These are phyloP conservation scores for Mycena metata DNA, from an alignment of 768 basidiomycete genomes.

Conservation along the genomic window DNA sequence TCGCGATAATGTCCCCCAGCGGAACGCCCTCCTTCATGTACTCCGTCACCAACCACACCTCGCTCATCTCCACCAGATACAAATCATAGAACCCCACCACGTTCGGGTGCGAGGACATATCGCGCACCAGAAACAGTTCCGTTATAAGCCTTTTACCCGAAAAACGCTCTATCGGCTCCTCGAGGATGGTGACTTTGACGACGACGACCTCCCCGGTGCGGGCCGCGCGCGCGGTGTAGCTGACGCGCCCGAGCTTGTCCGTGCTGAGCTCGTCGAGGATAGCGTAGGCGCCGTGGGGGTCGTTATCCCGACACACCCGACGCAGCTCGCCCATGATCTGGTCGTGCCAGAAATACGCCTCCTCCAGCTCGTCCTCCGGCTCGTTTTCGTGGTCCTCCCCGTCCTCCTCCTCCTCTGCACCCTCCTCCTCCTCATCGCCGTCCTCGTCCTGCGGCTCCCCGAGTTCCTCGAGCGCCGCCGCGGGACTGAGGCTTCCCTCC, in stretches of 20 bases:
- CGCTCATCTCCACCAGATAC: constrained; percentile 71
- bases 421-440: constrained; percentile 15
- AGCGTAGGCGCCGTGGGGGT: constrained; percentile 57
- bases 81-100: constrained; percentile 81
- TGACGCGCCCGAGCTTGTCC: constrained; percentile 51
- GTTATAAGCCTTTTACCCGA: constrained; percentile 83
- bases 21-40: constrained; percentile 80
- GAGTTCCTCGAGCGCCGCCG: constrained; percentile 8
- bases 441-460: constrained; percentile 23
- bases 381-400: constrained; percentile 28
- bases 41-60: constrained; percentile 86
- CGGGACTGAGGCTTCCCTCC: background rate
- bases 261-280: constrained; percentile 63
- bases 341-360: constrained; percentile 48
- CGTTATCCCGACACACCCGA: constrained; percentile 47
- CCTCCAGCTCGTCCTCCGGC: constrained; percentile 27
- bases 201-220: constrained; percentile 43
- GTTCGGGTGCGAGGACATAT: constrained; percentile 80
- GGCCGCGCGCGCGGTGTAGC: constrained; percentile 46
- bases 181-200: constrained; percentile 51
- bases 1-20: constrained; percentile 82
- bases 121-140: constrained; percentile 86
- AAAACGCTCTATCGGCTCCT: constrained; percentile 69
- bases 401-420: constrained; percentile 24
- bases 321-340: constrained; percentile 48